A percentile compares a stretch with the other conserved stretches of the same genome.
These are phyloP conservation scores for Hylodesmum podocarpum DNA, from an alignment of 306 rosid species.

Conservation along the genomic window DNA sequence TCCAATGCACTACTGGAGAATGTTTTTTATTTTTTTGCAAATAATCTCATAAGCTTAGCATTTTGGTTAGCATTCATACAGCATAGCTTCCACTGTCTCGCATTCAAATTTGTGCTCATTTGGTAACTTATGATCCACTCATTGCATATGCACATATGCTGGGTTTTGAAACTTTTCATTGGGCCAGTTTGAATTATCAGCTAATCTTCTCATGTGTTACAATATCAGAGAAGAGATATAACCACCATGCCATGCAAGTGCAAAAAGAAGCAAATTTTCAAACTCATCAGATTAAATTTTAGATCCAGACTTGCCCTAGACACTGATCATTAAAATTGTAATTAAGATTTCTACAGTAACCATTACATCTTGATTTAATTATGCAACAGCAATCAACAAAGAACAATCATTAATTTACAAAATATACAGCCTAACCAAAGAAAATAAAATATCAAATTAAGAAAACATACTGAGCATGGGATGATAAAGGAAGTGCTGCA, in stretches of 20 bases:
- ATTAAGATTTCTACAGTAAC: neutral
- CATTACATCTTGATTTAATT: conserved; percentile 1
- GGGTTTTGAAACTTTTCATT: neutral
- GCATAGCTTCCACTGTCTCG: neutral
- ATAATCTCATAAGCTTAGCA: neutral
- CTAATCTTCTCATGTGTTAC: neutral
- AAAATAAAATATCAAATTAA: conserved; percentile 29
- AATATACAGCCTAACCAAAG: conserved; percentile 17
- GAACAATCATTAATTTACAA: neutral
- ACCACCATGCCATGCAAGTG: neutral
- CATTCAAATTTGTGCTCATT: neutral
- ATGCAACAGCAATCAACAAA: conserved; percentile 18
- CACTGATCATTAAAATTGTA: neutral
- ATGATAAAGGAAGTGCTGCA: conserved; percentile 84
- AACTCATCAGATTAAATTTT: neutral
- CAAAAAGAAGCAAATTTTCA: neutral
- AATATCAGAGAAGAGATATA: neutral
- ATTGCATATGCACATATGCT: neutral
- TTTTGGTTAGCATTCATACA: neutral
- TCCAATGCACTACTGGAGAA: neutral
- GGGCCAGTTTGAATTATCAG: conserved; percentile 6
- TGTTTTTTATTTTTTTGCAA: neutral
- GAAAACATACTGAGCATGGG: conserved; percentile 89
- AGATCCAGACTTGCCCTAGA: neutral
- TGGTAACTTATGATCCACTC: neutral